A percentile compares a stretch with the other conserved stretches of the same genome.
Conservation (phyloP, 2,329 filamentous ascomycete species). For the Simplicillium sp. region DNA sequence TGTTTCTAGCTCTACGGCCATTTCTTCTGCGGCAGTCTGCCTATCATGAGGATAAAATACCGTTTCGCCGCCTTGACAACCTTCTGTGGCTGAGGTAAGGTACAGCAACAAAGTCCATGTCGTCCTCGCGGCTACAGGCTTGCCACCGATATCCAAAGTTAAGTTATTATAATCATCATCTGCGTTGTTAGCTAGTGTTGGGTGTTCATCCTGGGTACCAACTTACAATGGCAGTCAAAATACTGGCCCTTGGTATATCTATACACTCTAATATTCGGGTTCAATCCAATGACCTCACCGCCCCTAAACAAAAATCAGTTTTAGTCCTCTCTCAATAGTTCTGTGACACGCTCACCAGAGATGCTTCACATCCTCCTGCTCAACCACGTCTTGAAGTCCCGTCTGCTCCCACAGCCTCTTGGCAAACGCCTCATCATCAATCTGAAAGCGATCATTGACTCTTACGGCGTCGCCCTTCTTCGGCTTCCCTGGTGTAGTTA, state of each 20-base stretch:
- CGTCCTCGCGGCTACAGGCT: constrained; percentile 37
- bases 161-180: constrained; percentile 82
- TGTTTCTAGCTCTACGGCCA: constrained; percentile 67
- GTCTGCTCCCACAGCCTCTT: constrained; percentile 68
- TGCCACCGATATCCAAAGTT: constrained; percentile 31
- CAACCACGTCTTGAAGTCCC: constrained; percentile 54
- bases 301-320: constrained; percentile 58
- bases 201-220: not conserved
- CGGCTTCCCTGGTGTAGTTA: constrained; percentile 68
- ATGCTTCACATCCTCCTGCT: constrained; percentile 23
- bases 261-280: constrained; percentile 83
- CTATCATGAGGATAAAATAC: constrained; percentile 75
- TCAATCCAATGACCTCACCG: constrained; percentile 73
- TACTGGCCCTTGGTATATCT: constrained; percentile 80
- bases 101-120: constrained; percentile 92
- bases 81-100: constrained; percentile 64
- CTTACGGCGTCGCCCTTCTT: constrained; percentile 73
- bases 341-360: constrained; percentile 32
- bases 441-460: constrained; percentile 83
- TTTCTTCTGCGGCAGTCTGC: constrained; percentile 47
- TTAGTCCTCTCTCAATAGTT: constrained; percentile 2
- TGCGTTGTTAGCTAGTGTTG: constrained; percentile 21
- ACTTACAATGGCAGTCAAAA: constrained; percentile 83
- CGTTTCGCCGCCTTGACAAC: constrained; percentile 78
- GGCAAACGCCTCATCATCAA: constrained; percentile 68